Evolutionary conservation across 1,284 basidiomycete genomes (phyloP).

Genomic region (Trichosporon sp.): DNA sequence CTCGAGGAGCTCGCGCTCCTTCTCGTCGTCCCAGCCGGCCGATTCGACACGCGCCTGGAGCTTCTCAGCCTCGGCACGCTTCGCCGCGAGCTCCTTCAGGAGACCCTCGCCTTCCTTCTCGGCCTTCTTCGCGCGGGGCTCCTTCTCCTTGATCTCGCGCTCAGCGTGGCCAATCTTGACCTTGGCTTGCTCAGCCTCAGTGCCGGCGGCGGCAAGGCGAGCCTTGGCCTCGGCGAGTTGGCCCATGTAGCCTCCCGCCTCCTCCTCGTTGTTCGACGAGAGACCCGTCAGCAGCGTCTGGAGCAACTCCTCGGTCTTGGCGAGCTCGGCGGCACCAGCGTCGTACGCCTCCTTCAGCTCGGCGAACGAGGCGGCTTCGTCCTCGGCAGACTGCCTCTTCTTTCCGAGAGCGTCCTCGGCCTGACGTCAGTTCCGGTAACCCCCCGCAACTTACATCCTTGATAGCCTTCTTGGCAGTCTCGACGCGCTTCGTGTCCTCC

Average conservation of each 20-base stretch:
- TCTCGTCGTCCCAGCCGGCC: constrained; percentile 78
- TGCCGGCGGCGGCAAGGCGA: constrained; percentile 71
- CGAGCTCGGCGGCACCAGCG: constrained; percentile 66
- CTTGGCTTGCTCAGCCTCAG: constrained; percentile 83
- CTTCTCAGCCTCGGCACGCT: constrained; percentile 66
- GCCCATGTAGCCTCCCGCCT: constrained; percentile 91
- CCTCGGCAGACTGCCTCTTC: constrained; percentile 66
- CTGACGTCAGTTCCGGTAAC: constrained; percentile 55
- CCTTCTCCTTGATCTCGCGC: constrained; percentile 77
- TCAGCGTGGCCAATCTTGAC: constrained; percentile 76
- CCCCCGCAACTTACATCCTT: constrained; percentile 61
- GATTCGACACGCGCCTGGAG: constrained; percentile 63
- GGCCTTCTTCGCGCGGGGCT: constrained; percentile 79
- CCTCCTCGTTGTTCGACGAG: constrained; percentile 60
- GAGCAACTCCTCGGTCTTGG: constrained; percentile 85
- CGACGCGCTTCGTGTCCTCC: constrained; percentile 75
- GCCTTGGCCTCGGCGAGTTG: constrained; percentile 88
- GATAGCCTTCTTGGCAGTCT: constrained; percentile 64
- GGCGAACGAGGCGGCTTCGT: constrained; percentile 50
- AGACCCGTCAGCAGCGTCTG: constrained; percentile 94
- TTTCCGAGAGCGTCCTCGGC: constrained; percentile 63
- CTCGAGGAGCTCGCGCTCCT: constrained; percentile 68
- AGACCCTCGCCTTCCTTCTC: constrained; percentile 78
- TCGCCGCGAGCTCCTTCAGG: constrained; percentile 67
- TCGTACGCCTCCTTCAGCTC: constrained; percentile 67